Base-by-base conservation (phyloP, 2,329 filamentous ascomycete species). In the Lachnellula hyalina region DNA sequence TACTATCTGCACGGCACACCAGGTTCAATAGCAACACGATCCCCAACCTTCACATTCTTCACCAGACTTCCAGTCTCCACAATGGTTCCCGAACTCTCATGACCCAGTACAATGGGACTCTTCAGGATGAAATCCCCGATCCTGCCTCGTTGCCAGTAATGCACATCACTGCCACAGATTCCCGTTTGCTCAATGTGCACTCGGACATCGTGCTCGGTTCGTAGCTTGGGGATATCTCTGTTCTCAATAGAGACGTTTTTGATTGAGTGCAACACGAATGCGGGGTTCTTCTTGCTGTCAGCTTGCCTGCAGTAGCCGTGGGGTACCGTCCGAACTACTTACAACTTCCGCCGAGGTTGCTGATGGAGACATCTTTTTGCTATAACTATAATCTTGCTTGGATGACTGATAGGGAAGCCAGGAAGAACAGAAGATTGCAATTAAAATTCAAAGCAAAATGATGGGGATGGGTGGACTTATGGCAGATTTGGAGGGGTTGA, bases 21-120 rank as follows among this genome's bases (percentile, higher is more conserved):
- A 4, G 75, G 75, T 57, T 78, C 76, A 40, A 79, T 73, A 12
- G 76, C 75, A 3, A 78, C 74, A 1, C 73, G 67, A 56, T 78
- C 74, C 4, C 76, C 76, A 15, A 70, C 63, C 50, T 73, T 71
- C 46, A 78, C 56, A 50, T 72, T 71, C 51, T 68, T 74, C 35
- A 78, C 75, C 34, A 66, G 67, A 25, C 46, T 58, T 6, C 75
- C 75, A 6, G 73, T 65, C 56, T 74, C 71, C 5, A 73, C 71
- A 19, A 79, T 66, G 0, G 63, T 70, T 3, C 75, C 75, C 0
- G 74, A 62, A 49, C 67, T 70, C 62, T 78, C 75, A 55, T 78
- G 77, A 41, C 77, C 77, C 1, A 77, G 68, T 4, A 76, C 66
- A 8, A 77, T 76, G 15, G 77, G 76, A 5, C 66, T 71, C 1